Evolutionary conservation across 2,329 filamentous ascomycete species (phyloP).

Genomic region (Akanthomyces uredinophilus): DNA sequence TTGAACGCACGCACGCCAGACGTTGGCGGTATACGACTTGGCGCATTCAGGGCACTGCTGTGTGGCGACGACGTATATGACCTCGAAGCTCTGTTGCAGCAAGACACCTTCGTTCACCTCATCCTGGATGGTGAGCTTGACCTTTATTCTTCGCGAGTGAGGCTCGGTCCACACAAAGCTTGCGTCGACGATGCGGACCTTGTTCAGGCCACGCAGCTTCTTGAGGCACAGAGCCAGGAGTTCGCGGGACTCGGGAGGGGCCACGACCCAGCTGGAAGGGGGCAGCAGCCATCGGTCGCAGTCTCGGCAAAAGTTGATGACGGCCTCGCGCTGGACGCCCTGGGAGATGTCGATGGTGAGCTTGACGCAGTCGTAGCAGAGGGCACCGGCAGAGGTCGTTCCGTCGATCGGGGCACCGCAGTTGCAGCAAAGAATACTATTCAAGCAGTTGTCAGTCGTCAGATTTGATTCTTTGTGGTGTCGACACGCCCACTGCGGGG

Average conservation of each 20-base stretch:
- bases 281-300: slow-evolving; percentile 92
- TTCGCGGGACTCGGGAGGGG: slow-evolving; percentile 82
- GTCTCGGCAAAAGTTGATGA: slow-evolving; percentile 85
- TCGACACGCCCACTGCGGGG: slow-evolving; percentile 6
- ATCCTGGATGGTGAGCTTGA: slow-evolving; percentile 91
- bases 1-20: slow-evolving; percentile 90
- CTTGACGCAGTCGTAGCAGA: slow-evolving; percentile 95
- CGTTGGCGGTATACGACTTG: slow-evolving; percentile 95
- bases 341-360: slow-evolving; percentile 88
- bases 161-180: slow-evolving; percentile 98
- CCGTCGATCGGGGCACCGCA: slow-evolving; percentile 95
- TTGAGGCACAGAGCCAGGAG: slow-evolving; percentile 86
- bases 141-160: slow-evolving; percentile 84
- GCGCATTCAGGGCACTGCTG: slow-evolving; percentile 94
- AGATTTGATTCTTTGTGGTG: background rate
- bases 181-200: slow-evolving; percentile 91
- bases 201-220: slow-evolving; percentile 78
- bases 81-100: slow-evolving; percentile 92
- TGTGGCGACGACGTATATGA: slow-evolving; percentile 82
- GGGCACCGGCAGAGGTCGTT: slow-evolving; percentile 75
- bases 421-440: slow-evolving; percentile 93
- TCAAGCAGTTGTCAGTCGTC: background rate
- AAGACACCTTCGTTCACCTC: slow-evolving; percentile 57
- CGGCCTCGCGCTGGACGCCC: slow-evolving; percentile 86
- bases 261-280: slow-evolving; percentile 79